phyloP scores from a whole-genome alignment of 163 green algal species.

The Scenedesmus sp. region DNA sequence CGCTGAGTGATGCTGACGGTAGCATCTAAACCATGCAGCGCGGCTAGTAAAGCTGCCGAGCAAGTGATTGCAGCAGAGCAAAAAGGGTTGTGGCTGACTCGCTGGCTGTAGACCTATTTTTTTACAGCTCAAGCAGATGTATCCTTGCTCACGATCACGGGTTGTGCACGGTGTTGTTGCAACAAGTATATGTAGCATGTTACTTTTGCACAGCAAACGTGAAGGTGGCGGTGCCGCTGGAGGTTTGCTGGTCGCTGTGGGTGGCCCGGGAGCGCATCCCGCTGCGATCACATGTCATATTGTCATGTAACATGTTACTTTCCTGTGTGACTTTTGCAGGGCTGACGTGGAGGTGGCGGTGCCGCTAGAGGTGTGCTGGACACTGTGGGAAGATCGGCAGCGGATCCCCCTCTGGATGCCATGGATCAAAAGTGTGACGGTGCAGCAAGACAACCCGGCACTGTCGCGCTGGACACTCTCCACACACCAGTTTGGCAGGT shows the following conservation, averaged over 20 bases:
- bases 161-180: neutral
- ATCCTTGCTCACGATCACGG: too few species aligned
- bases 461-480: slow-evolving; percentile 87
- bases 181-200: neutral
- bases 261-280: slow-evolving; percentile 86
- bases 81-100: too few species aligned
- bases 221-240: slow-evolving; percentile 78
- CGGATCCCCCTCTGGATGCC: slow-evolving; percentile 93
- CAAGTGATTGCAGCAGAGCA: too few species aligned
- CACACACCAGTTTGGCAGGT: slow-evolving; percentile 81
- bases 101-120: too few species aligned
- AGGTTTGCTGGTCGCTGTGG: slow-evolving; percentile 84
- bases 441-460: slow-evolving; percentile 74
- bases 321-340: slow-evolving; percentile 44
- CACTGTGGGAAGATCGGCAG: slow-evolving; percentile 87
- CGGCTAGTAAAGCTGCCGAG: too few species aligned
- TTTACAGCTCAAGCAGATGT: too few species aligned
- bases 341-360: slow-evolving; percentile 78
- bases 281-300: slow-evolving; percentile 55
- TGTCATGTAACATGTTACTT: neutral
- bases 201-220: slow-evolving; percentile 62
- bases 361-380: slow-evolving; percentile 80
- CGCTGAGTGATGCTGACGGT: too few species aligned
- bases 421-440: slow-evolving; percentile 86
- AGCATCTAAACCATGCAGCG: too few species aligned